phyloP scores from a whole-genome alignment of 1,139 yeast genomes.

The Blastobotrys serpentis region DNA sequence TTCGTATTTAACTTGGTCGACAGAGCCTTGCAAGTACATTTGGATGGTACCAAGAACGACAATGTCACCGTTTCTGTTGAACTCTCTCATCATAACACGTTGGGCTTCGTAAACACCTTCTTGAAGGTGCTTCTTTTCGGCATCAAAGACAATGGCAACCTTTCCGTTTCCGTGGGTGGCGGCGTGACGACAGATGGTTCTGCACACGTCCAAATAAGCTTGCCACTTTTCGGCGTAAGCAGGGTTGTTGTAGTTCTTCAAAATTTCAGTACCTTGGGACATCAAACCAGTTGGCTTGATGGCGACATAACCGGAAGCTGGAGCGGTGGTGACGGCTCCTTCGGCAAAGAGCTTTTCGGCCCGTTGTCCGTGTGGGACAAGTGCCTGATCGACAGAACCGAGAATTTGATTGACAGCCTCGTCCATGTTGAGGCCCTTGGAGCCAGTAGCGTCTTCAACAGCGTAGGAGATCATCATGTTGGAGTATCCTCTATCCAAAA shows the following conservation, averaged over 20 bases:
- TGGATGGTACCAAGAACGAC: constrained; percentile 91
- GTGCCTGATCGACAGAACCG: constrained; percentile 63
- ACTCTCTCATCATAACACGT: constrained; percentile 72
- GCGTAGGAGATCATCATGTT: constrained; percentile 95
- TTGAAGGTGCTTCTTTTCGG: constrained; percentile 86
- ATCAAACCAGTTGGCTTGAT: constrained; percentile 91
- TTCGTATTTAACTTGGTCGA: constrained; percentile 61
- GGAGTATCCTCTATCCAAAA: constrained; percentile 72
- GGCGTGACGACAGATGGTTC: constrained; percentile 58
- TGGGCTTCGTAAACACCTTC: constrained; percentile 90
- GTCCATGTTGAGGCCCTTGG: constrained; percentile 46
- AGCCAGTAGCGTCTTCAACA: constrained; percentile 89
- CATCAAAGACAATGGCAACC: constrained; percentile 86
- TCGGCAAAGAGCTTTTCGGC: constrained; percentile 32
- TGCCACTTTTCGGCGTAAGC: constrained; percentile 56
- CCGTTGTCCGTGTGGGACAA: constrained; percentile 69
- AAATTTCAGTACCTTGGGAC: constrained; percentile 70
- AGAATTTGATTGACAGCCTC: constrained; percentile 63
- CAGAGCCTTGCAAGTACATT: constrained; percentile 78
- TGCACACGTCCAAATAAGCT: constrained; percentile 62
- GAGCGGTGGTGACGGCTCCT: constrained; percentile 50
- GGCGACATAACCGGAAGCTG: constrained; percentile 53
- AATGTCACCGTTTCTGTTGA: constrained; percentile 59
- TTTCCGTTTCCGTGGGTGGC: constrained; percentile 76
- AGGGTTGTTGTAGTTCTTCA: constrained; percentile 58